Percentiles rank a stretch among this genome's conserved stretches.
Evolutionary conservation across 2,329 filamentous ascomycete species (phyloP).

Genomic region (Aspergillus sp.): DNA sequence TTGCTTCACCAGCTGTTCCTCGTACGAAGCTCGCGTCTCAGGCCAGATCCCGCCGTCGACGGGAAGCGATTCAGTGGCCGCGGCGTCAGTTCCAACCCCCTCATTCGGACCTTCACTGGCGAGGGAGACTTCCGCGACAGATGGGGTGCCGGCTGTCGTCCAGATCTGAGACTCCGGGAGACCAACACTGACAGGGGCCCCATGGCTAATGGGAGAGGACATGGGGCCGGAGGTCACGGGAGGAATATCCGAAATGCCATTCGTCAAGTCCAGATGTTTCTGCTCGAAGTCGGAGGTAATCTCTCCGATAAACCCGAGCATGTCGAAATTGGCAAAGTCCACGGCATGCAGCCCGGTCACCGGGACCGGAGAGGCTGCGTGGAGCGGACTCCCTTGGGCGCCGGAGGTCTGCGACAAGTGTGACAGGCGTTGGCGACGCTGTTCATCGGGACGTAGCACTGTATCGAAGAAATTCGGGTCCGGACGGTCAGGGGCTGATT

Average conservation of each 20-base stretch:
- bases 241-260: conserved; percentile 12
- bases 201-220: conserved; percentile 4
- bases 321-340: conserved; percentile 27
- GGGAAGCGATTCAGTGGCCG: background rate
- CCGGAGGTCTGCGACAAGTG: background rate
- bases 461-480: conserved; percentile 29
- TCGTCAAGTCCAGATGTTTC: conserved; percentile 32
- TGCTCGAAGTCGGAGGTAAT: conserved; percentile 36
- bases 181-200: background rate
- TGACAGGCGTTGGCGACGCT: conserved; percentile 7
- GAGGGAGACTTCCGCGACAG: background rate
- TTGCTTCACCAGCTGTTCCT: conserved; percentile 30
- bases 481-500: conserved; percentile 14
- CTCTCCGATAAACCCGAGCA: conserved; percentile 37
- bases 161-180: background rate
- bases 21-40: conserved; percentile 20
- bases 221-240: conserved; percentile 13
- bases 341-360: conserved; percentile 1
- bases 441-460: conserved; percentile 26
- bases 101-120: background rate
- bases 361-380: background rate
- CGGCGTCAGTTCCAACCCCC: background rate
- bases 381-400: conserved; percentile 7
- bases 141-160: background rate
- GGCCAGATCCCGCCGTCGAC: conserved; percentile 16